Base-by-base conservation (phyloP, 2,329 filamentous ascomycete species). In the Tolypocladium inflatum region DNA sequence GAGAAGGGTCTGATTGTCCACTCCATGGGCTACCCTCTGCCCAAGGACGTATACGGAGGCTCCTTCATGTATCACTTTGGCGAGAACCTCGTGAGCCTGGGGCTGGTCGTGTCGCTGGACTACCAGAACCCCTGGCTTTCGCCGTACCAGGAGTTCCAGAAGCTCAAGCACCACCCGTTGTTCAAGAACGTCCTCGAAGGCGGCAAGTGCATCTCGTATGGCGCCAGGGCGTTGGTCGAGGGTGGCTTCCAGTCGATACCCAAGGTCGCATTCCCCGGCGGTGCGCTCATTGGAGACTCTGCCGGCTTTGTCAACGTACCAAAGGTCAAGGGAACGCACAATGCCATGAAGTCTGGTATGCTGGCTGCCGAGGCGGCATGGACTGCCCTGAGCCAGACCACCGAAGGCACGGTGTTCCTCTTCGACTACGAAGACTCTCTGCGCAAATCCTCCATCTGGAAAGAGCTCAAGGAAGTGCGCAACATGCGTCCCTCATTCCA, bases 41-140 rank as follows among this genome's bases (percentile, higher is more conserved):
- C 91, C 19, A 84, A 81, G 65, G 88, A 97, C 70, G 94, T 92
- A 10, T 99, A 99, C 70, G 94, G 94, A 64, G 94, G 94, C 63
- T 91, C 90, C n/a, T 99, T 91, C 87, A 92, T 99, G 90, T 99
- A 99, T 70, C 94, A 99, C 74, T 99, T 97, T 73, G 94, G 92
- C 42, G 93, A 99, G 66, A 99, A 97, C 74, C 83, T 97, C 66
- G 93, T 99, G 60, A 91, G 87, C 64, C 80, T 99, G 58, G 94
- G 94, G 30, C 80, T 97, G 21, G 94, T 99, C 13, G 89, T 95
- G 42, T 92, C 92, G 30, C 81, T 99, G 57, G 94, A 99, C 78
- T 99, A 99, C 72, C 81, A 90, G 48, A 99, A 99, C 74, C 94
- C 94, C 0, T 99, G 93, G 91, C 76, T 97, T 57, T 94, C 92